Base-by-base conservation (phyloP, 345 rosid species). In the Clausena lansium region DNA sequence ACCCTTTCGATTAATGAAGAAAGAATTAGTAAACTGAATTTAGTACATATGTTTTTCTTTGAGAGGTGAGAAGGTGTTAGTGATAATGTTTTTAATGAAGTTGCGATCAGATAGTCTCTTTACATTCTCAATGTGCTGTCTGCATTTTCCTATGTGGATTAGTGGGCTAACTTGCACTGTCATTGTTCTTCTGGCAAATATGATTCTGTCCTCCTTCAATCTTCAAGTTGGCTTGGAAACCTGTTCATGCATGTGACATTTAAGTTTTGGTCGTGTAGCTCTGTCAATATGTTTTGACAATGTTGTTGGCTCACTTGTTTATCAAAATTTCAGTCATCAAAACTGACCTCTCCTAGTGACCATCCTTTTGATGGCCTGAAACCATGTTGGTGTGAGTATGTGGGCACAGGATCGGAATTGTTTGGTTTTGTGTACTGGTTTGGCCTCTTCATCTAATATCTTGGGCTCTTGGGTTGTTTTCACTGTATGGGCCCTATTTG, bases 141-240 rank as follows among this genome's bases (percentile, higher is more conserved):
- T 63, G 67, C 9, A 15, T 14, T 14, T 30, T 30, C 41, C 1
- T 6, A 13, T 19, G 33, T 63, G 32, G 14, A 32, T 14, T 30
- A 30, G 67, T 63, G 67, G 32, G 13, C 0, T 1, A 10, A 2
- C 32, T 25, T 25, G 67, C 33, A 20, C 47, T 22, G 57, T 77
- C 62, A 28, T 69, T 58, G 52, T 30, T 79, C 58, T 3, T 14
- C 47, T 79, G 32, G 59, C 59, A 72, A 71, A 72, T 14, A n/a
- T 66, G 47, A 41, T 66, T 27, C 55, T 58, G 36, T 52, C 60
- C 71, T 66, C 25, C 41, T 71, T 35, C 5, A 5, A 55, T 55
- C 66, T 50, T 71, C 39, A 25, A 35, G 41, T n/a, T 62, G 70
- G 80, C 71, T 50, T 50, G 36, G 36, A 61, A 63, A 28, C 27